Conservation (phyloP, 441 rosid species). For the Brassica balearica region DNA sequence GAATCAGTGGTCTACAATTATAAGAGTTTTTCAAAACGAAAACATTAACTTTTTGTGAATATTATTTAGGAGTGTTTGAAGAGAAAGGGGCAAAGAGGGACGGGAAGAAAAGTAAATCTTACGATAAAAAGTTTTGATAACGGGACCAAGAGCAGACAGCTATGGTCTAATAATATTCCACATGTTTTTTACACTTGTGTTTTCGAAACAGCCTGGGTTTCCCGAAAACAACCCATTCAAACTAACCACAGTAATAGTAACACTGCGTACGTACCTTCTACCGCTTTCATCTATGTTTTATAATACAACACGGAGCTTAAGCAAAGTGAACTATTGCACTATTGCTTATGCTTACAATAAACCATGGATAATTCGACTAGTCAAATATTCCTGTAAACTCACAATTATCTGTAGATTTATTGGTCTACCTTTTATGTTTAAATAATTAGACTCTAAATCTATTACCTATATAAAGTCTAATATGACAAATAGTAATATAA, state of each 20-base stretch:
- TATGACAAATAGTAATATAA: too few species aligned
- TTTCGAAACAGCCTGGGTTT: conserved; percentile 29
- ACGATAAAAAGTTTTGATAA: conserved; percentile 21
- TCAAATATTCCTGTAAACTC: neutral
- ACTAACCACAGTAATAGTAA: neutral
- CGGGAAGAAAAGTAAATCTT: conserved; percentile 35
- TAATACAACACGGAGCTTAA: neutral
- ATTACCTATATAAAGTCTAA: too few species aligned
- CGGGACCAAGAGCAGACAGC: conserved; percentile 41
- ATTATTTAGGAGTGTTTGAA: conserved; percentile 36
- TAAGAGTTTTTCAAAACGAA: neutral
- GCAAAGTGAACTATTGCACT: neutral
- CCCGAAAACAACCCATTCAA: conserved; percentile 20
- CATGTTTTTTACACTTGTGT: conserved; percentile 28
- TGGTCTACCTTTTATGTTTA: too few species aligned
- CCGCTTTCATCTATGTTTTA: neutral
- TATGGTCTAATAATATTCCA: conserved; percentile 43
- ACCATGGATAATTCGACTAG: neutral
- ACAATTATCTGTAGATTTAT: too few species aligned
- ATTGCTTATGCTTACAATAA: too few species aligned
- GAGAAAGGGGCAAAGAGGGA: conserved; percentile 45
- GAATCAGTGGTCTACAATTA: conserved; percentile 27
- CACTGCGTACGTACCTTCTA: conserved; percentile 16
- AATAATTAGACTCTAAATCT: too few species aligned
- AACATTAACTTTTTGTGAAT: conserved; percentile 18